phyloP scores from a whole-genome alignment of 805 yeast species.

The Lachancea sp. region DNA sequence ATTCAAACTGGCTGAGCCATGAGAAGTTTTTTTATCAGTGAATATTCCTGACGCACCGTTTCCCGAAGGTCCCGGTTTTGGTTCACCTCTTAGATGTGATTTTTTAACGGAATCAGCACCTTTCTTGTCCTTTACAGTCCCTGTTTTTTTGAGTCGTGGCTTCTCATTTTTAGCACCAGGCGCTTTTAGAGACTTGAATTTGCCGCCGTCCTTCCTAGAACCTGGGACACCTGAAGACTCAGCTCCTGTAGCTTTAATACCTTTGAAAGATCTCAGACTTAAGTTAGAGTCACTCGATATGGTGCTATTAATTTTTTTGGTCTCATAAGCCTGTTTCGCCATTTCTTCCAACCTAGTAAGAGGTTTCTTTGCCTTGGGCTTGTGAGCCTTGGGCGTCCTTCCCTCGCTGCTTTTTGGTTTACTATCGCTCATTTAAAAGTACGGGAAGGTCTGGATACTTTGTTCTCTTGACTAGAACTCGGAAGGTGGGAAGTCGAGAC shows the following conservation, averaged over 20 bases:
- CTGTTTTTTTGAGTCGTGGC: neutral
- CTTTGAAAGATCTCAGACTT: constrained; percentile 36
- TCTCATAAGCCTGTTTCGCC: constrained; percentile 23
- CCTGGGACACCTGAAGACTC: neutral
- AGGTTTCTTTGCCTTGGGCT: constrained; percentile 17
- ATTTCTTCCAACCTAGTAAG: constrained; percentile 25
- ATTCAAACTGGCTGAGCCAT: too few relatives aligned
- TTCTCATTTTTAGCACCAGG: neutral
- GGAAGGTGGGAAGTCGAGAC: too few relatives aligned
- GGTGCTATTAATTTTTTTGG: constrained; percentile 32
- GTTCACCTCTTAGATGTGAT: too few relatives aligned
- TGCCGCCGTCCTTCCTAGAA: neutral
- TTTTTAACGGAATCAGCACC: too few relatives aligned
- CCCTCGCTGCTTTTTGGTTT: constrained; percentile 2
- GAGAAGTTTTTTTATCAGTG: too few relatives aligned
- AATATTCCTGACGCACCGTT: neutral
- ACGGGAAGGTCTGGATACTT: neutral
- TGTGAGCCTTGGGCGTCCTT: neutral
- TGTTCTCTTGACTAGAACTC: too few relatives aligned
- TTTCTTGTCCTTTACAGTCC: neutral
- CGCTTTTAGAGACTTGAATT: neutral
- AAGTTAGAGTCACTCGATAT: constrained; percentile 37
- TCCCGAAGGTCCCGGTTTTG: too few relatives aligned
- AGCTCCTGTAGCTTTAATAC: constrained; percentile 18
- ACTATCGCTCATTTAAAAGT: constrained; percentile 9